These are phyloP conservation scores for Aspergillus mulundensis DNA, from an alignment of 495 filamentous ascomycete species.

Conservation along the genomic window DNA sequence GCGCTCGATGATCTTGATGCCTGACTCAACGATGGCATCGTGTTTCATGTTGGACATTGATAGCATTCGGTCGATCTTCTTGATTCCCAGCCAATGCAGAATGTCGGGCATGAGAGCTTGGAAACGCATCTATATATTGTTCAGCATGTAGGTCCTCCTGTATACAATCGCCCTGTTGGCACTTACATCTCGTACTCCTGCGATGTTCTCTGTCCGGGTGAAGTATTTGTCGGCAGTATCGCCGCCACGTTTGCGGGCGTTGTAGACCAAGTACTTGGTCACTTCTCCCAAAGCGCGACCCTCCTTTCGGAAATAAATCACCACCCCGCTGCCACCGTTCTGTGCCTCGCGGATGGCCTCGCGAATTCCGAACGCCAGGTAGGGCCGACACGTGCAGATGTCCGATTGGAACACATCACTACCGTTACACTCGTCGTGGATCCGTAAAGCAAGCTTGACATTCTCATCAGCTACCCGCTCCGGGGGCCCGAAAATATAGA, in stretches of 20 bases:
- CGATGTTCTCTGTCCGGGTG: conserved; percentile 93
- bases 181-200: conserved; percentile 72
- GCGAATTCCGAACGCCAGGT: conserved; percentile 93
- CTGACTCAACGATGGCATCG: conserved; percentile 94
- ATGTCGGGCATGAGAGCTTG: conserved; percentile 99
- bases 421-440: conserved; percentile 97
- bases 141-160: conserved; percentile 2
- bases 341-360: conserved; percentile 97
- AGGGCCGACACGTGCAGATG: conserved; percentile 96
- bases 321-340: conserved; percentile 88
- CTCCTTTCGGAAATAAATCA: conserved; percentile 99
- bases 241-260: conserved; percentile 75
- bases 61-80: conserved; percentile 97
- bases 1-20: conserved; percentile 89
- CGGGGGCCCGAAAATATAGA: conserved; percentile 95
- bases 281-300: conserved; percentile 95
- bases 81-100: conserved; percentile 96
- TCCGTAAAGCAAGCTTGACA: conserved; percentile 77
- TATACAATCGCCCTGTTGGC: background rate
- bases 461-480: conserved; percentile 88
- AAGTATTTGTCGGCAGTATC: conserved; percentile 97
- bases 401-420: conserved; percentile 98
- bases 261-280: conserved; percentile 96
- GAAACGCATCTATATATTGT: conserved; percentile 72
- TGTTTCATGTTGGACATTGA: conserved; percentile 99